Percentiles rank a stretch among this genome's conserved stretches.
These are phyloP conservation scores for Citrus glauca DNA, from an alignment of 345 rosid species.

Conservation along the genomic window DNA sequence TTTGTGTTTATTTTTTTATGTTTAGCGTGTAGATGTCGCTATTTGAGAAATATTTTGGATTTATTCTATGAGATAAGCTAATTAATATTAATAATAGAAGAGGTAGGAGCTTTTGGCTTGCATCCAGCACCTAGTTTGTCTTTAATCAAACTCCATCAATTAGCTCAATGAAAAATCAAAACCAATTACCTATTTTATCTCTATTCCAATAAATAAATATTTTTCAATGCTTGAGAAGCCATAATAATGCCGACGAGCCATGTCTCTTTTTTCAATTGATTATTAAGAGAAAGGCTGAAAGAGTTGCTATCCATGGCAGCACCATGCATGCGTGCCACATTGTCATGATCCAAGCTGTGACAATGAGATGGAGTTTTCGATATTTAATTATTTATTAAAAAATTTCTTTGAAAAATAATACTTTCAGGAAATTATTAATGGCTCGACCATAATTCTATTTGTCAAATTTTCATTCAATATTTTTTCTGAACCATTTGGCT, in stretches of 20 bases:
- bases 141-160: not conserved
- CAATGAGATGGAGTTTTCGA: not conserved
- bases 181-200: not conserved
- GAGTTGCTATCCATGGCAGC: not conserved
- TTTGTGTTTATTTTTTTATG: constrained; percentile 15
- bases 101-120: not conserved
- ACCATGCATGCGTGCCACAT: not conserved
- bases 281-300: not conserved
- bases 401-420: not conserved
- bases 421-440: not conserved
- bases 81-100: not conserved
- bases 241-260: not conserved
- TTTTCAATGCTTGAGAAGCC: not conserved
- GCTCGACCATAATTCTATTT: not conserved
- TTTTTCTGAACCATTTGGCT: not conserved
- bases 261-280: not conserved
- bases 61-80: not conserved
- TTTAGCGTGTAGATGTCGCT: constrained; percentile 37
- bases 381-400: not conserved
- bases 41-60: constrained; percentile 21
- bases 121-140: not conserved
- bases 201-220: not conserved
- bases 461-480: not conserved
- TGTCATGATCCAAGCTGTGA: not conserved
- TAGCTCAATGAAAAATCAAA: not conserved